phyloP scores from a whole-genome alignment of 352 stramenopile genomes.

The Phytophthora nicotianae region DNA sequence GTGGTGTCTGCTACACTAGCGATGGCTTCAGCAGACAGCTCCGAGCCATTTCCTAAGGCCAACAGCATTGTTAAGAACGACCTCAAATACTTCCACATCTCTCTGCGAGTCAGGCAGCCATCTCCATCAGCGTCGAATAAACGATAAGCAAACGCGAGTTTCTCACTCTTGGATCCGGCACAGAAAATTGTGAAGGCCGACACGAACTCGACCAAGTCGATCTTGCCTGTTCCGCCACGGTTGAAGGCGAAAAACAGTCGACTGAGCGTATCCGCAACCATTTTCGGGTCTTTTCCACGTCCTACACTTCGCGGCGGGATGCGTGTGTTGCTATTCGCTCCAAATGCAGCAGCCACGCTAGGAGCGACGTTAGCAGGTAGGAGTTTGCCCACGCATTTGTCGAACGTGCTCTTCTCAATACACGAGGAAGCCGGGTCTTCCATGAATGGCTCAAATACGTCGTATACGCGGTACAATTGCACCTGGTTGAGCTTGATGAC shows the following conservation, averaged over 20 bases:
- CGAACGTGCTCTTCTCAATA: slow-evolving; percentile 86
- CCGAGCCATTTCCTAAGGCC: slow-evolving; percentile 91
- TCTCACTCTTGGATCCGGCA: slow-evolving; percentile 95
- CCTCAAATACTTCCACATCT: slow-evolving; percentile 93
- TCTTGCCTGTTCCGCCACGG: slow-evolving; percentile 80
- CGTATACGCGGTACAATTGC: slow-evolving; percentile 65
- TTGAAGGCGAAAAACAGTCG: slow-evolving; percentile 90
- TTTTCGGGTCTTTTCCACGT: slow-evolving; percentile 72
- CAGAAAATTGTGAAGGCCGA: slow-evolving; percentile 94
- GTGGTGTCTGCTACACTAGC: slow-evolving; percentile 81
- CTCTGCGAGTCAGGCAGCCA: slow-evolving; percentile 87
- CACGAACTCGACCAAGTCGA: slow-evolving; percentile 92
- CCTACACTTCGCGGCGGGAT: slow-evolving; percentile 66
- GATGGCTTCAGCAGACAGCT: slow-evolving; percentile 82
- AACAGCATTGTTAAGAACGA: slow-evolving; percentile 96
- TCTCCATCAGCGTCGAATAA: slow-evolving; percentile 93
- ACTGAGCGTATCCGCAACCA: slow-evolving; percentile 75
- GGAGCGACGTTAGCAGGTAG: slow-evolving; percentile 56
- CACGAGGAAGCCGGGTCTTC: slow-evolving; percentile 47
- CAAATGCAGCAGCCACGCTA: slow-evolving; percentile 66
- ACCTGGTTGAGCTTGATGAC: slow-evolving; percentile 77
- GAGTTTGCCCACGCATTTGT: slow-evolving; percentile 69
- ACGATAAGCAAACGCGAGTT: slow-evolving; percentile 90
- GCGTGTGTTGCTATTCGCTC: slow-evolving; percentile 61
- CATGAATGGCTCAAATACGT: slow-evolving; percentile 80